phyloP scores from a whole-genome alignment of 2,329 filamentous ascomycete genomes.

The Pseudohalonectria lignicola region DNA sequence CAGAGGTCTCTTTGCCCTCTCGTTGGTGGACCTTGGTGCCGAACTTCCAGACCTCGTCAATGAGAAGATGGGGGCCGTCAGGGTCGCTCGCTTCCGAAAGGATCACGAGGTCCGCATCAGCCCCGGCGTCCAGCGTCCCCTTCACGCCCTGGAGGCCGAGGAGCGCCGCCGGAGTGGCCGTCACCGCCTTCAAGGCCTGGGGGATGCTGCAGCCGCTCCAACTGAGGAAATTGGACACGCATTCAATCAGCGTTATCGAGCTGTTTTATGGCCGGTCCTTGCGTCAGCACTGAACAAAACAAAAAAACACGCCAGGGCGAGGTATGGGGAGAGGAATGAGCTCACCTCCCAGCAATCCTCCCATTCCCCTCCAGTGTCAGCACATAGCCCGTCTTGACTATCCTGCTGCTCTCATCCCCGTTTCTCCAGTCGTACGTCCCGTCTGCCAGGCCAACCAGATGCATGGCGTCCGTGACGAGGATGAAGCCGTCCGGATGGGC shows the following conservation, averaged over 20 bases:
- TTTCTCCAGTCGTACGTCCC: slow-evolving; percentile 84
- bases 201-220: slow-evolving; percentile 62
- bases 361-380: slow-evolving; percentile 69
- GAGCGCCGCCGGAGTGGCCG: slow-evolving; percentile 67
- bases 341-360: slow-evolving; percentile 65
- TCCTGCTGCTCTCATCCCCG: slow-evolving; percentile 42
- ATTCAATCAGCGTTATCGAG: slow-evolving; percentile 66
- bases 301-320: background rate
- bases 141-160: slow-evolving; percentile 57
- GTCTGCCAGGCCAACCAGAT: slow-evolving; percentile 72
- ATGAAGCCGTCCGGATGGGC: slow-evolving; percentile 78
- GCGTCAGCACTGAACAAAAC: slow-evolving; percentile 1
- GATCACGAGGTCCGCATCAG: slow-evolving; percentile 60
- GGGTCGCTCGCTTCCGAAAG: slow-evolving; percentile 38
- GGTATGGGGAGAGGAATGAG: too few relatives aligned
- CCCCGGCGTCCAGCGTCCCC: slow-evolving; percentile 51
- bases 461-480: slow-evolving; percentile 88
- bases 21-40: slow-evolving; percentile 36
- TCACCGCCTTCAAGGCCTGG: slow-evolving; percentile 61
- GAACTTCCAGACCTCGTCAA: slow-evolving; percentile 79
- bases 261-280: slow-evolving; percentile 25
- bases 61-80: slow-evolving; percentile 35
- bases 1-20: too few relatives aligned
- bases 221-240: slow-evolving; percentile 68
- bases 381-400: slow-evolving; percentile 60